Evolutionary conservation across 2,329 filamentous ascomycete species (phyloP), one percentile per base, ranked within the genome.

Genomic region (Teratosphaeria pseudoeucalypti): DNA sequence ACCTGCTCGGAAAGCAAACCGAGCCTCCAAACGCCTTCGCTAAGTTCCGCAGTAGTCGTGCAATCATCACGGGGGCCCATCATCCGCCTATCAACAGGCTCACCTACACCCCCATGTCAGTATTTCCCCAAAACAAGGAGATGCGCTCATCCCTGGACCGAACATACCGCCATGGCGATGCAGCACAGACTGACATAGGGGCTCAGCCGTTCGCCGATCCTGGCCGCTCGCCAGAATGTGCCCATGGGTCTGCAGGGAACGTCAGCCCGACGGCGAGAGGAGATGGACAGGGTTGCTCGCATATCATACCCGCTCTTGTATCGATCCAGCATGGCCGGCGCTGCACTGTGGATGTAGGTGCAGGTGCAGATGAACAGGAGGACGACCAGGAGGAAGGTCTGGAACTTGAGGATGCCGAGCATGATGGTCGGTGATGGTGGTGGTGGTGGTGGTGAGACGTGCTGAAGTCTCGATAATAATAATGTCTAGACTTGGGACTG

Each of bases 331-430:
- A 95, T 87, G 4, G 87, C 83, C 0, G 94, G 92, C 71, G 94
- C 89, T 64, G 95, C 85, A 69, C 89, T 88, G 79, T 97, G 94
- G 59, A 91, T 83, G 77, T 99, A 97, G 63, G 94, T 86, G 75
- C 89, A 92, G 60, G 94, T 96, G 82, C 94, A 99, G 72, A 97
- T 95, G 67, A 95, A 85, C 67, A 99, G 87, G 57, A 99, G 85
- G 70, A 99, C 85, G 66, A 96, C 92, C 69, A 97, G 85, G 68
- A 99, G 84, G 67, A 97, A 88, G 61, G 91, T 95, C 76, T 96
- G 91, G 80, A 99, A 97, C 79, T 97, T 97, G 86, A 99, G 96
- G 71, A 99, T 87, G 58, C 94, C 94, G 61, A 94, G 89, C 94
- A 71, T 71, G 14, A 37, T 96, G 6, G 29, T 27, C 29, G 12